Percentiles rank a stretch among this genome's conserved stretches.
Evolutionary conservation across 2,329 filamentous ascomycete genomes (phyloP).

Genomic region (Ascosphaera aggregata): DNA sequence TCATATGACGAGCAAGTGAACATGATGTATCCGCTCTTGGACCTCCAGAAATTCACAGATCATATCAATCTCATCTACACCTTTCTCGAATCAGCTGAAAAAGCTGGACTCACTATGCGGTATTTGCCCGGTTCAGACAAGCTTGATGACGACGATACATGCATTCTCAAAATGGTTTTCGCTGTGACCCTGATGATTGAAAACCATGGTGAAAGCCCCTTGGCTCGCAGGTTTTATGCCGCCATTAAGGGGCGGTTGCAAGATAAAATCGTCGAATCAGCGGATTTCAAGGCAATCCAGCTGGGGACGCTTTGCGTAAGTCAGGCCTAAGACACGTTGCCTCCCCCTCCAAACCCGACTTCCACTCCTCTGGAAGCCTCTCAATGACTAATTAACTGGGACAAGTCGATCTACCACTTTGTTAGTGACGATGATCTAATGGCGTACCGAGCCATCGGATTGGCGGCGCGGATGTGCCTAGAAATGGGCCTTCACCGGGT

Average conservation of each 20-base stretch:
- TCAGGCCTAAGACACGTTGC: neutral
- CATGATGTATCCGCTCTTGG: constrained; percentile 73
- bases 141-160: constrained; percentile 39
- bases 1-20: constrained; percentile 80
- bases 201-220: constrained; percentile 52
- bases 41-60: constrained; percentile 45
- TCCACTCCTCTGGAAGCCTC: too few relatives aligned
- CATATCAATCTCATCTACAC: constrained; percentile 47
- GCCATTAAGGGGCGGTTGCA: constrained; percentile 53
- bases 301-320: constrained; percentile 25
- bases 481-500: constrained; percentile 65
- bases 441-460: constrained; percentile 68
- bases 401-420: constrained; percentile 56
- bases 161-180: constrained; percentile 61
- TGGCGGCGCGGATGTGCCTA: constrained; percentile 56
- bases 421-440: constrained; percentile 66
- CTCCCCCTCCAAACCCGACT: neutral
- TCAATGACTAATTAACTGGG: constrained; percentile 23
- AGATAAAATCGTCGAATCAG: constrained; percentile 31
- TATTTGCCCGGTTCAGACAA: constrained; percentile 31
- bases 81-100: constrained; percentile 45
- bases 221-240: constrained; percentile 49
- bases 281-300: constrained; percentile 34
- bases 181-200: constrained; percentile 58
- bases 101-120: constrained; percentile 33